Percentiles rank a stretch among this genome's conserved stretches.
Evolutionary conservation across 83 land plant species (phyloP).

Genomic region (Isoetes engelmannii): DNA sequence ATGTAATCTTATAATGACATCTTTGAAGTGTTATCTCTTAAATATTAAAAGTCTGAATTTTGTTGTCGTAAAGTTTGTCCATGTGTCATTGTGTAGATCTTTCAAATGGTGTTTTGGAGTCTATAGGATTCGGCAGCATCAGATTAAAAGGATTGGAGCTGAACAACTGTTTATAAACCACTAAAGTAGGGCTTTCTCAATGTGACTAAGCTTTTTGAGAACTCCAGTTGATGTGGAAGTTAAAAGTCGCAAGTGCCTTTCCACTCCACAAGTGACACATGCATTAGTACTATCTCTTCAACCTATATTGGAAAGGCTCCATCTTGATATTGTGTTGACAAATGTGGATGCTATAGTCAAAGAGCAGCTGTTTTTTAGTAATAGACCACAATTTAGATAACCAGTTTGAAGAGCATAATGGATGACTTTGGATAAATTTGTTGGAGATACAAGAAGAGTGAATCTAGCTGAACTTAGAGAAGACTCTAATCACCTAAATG

Average conservation of each 20-base stretch:
- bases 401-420: too few relatives aligned
- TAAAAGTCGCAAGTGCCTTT: constrained; percentile 50
- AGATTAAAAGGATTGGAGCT: constrained; percentile 43
- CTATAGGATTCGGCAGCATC: constrained; percentile 53
- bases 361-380: constrained; percentile 1
- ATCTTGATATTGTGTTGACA: constrained; percentile 32
- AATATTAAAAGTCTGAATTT: too few relatives aligned
- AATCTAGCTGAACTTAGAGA: background rate
- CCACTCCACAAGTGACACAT: constrained; percentile 38
- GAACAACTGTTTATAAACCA: constrained; percentile 52
- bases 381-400: too few relatives aligned
- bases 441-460: too few relatives aligned
- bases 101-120: constrained; percentile 46
- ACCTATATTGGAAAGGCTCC: constrained; percentile 40
- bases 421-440: too few relatives aligned
- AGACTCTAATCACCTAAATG: constrained; percentile 12
- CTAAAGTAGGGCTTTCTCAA: constrained; percentile 45
- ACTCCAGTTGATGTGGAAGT: constrained; percentile 59
- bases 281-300: constrained; percentile 59
- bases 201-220: constrained; percentile 35
- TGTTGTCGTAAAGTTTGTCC: constrained; percentile 34
- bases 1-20: too few relatives aligned
- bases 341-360: too few relatives aligned
- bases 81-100: constrained; percentile 59
- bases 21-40: too few relatives aligned